Evolutionary conservation across 257 asterid genomes (phyloP).

Genomic region (Solanum neorickii): DNA sequence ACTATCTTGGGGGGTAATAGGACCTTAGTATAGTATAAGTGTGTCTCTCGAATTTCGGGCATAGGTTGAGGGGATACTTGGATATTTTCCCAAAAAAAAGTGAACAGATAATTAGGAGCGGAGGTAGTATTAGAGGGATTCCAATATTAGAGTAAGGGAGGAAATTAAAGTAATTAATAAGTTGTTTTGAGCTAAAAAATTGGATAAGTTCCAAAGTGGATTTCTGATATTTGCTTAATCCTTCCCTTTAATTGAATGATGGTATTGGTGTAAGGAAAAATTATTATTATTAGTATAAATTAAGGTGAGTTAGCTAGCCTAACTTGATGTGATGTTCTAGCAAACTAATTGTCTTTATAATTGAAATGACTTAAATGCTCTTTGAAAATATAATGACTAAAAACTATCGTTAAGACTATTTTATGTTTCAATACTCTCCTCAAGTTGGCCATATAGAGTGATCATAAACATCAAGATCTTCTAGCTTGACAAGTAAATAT

Average conservation of each 20-base stretch:
- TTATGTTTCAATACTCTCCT: background rate
- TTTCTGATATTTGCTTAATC: background rate
- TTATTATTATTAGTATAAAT: background rate
- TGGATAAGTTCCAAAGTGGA: background rate
- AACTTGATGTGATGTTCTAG: background rate
- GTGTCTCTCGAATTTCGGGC: too few relatives aligned
- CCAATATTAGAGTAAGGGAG: background rate
- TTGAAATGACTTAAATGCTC: background rate
- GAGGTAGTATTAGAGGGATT: too few relatives aligned
- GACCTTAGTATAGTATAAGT: too few relatives aligned
- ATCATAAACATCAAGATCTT: too few relatives aligned
- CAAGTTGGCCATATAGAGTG: background rate
- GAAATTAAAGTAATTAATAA: background rate
- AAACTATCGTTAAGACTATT: background rate
- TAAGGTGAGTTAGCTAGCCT: background rate
- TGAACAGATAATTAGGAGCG: accelerated
- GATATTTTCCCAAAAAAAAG: too few relatives aligned
- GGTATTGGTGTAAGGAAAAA: background rate
- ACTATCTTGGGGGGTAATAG: too few relatives aligned
- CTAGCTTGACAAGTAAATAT: background rate
- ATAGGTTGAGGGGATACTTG: too few relatives aligned
- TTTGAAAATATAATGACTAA: background rate
- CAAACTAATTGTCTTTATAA: background rate
- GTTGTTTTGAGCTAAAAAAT: background rate
- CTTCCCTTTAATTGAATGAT: background rate